Evolutionary conservation across 2,329 filamentous ascomycete genomes (phyloP).

Genomic region (Tolypocladium capitatum): DNA sequence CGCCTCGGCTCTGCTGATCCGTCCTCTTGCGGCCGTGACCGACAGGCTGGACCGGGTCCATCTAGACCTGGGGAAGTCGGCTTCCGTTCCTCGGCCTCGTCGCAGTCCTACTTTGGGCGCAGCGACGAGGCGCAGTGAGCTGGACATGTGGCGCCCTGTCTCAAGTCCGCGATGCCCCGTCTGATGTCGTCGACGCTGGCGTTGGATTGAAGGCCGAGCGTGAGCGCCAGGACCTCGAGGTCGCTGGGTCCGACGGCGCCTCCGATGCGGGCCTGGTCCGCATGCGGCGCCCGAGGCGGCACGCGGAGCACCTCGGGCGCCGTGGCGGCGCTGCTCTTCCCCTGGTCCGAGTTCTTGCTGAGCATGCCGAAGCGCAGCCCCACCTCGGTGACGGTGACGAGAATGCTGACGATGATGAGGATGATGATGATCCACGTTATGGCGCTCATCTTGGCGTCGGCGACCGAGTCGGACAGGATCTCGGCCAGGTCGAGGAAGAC

Average conservation of each 20-base stretch:
- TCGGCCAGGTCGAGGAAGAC: conserved; percentile 95
- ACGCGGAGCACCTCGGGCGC: conserved; percentile 8
- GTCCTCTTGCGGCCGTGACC: background rate
- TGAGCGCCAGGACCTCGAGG: conserved; percentile 20
- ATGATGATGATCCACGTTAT: conserved; percentile 99
- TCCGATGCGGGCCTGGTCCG: background rate
- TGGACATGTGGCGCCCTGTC: conserved; percentile 5
- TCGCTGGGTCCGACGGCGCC: conserved; percentile 12
- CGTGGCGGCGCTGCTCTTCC: conserved; percentile 4
- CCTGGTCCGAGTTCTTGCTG: conserved; percentile 11
- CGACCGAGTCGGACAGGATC: conserved; percentile 83
- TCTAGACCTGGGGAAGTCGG: background rate
- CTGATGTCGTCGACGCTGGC: conserved; percentile 22
- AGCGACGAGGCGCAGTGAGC: background rate
- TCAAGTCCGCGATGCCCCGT: conserved; percentile 18
- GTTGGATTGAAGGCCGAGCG: conserved; percentile 20
- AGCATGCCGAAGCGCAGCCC: conserved; percentile 73
- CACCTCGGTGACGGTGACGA: conserved; percentile 84
- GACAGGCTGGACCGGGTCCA: too few species aligned
- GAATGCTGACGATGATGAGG: conserved; percentile 79
- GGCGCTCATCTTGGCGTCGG: conserved; percentile 85
- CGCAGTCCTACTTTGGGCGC: background rate
- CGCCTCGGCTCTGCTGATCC: background rate
- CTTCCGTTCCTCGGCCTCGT: background rate
- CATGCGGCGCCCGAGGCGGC: conserved; percentile 2